These are phyloP conservation scores for Xerocomus amazonicus DNA, from an alignment of 1,284 basidiomycete genomes.

Conservation along the genomic window DNA sequence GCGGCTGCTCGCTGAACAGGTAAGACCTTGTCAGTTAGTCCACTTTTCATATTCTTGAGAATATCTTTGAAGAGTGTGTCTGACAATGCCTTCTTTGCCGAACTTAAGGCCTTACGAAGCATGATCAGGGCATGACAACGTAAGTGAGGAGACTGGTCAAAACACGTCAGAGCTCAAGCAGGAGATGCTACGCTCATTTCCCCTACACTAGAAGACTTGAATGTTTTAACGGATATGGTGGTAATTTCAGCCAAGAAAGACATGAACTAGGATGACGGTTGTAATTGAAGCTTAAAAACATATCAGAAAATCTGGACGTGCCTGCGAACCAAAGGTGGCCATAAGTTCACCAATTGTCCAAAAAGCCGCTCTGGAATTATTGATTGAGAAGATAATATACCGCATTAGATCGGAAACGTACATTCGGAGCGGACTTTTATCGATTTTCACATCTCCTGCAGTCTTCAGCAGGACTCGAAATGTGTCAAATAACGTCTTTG, in stretches of 20 bases:
- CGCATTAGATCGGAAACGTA: constrained; percentile 37
- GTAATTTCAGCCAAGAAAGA: constrained; percentile 88
- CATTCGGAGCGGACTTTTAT: constrained; percentile 66
- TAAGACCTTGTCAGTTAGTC: constrained; percentile 80
- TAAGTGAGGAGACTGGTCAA: constrained; percentile 66
- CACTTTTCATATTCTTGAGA: constrained; percentile 76
- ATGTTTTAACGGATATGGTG: constrained; percentile 59
- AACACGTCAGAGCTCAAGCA: constrained; percentile 3
- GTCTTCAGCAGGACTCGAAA: constrained; percentile 77
- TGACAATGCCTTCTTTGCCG: constrained; percentile 80
- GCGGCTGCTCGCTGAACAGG: constrained; percentile 85
- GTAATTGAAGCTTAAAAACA: not conserved
- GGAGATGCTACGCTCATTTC: not conserved
- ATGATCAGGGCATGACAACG: constrained; percentile 80
- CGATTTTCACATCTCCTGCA: constrained; percentile 68
- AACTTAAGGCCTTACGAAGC: constrained; percentile 71
- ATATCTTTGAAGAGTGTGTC: constrained; percentile 82
- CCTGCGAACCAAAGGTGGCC: constrained; percentile 78
- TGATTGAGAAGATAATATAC: constrained; percentile 5
- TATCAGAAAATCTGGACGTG: constrained; percentile 33
- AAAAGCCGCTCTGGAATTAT: constrained; percentile 58
- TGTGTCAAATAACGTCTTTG: constrained; percentile 82
- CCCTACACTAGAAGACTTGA: constrained; percentile 68
- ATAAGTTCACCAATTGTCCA: constrained; percentile 89
- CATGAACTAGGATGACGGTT: constrained; percentile 69